phyloP scores from a whole-genome alignment of 306 rosid species.

The Macrotyloma uniflorum region DNA sequence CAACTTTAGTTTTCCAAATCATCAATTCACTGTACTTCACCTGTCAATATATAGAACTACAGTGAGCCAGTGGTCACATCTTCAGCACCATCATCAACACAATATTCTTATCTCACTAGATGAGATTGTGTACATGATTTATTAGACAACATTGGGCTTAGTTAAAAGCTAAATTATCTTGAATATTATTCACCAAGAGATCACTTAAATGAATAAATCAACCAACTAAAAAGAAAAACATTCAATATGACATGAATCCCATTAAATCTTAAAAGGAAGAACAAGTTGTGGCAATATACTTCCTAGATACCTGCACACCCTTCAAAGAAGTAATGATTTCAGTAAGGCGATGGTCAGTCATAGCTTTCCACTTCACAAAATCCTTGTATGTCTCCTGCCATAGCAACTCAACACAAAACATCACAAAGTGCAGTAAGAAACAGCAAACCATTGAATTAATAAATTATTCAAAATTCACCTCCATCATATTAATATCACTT shows the following conservation, averaged over 20 bases:
- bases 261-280: constrained; percentile 15
- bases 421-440: constrained; percentile 23
- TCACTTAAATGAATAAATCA: not conserved
- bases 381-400: constrained; percentile 62
- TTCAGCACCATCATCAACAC: not conserved
- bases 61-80: not conserved
- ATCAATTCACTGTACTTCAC: constrained; percentile 63
- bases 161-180: not conserved
- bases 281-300: not conserved
- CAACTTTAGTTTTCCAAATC: constrained; percentile 71
- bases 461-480: constrained; percentile 53
- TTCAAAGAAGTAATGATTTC: constrained; percentile 64
- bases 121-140: not conserved
- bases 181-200: not conserved
- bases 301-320: constrained; percentile 67
- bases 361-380: constrained; percentile 63
- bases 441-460: not conserved
- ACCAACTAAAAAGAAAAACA: not conserved
- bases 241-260: constrained; percentile 16
- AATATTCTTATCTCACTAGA: not conserved
- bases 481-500: constrained; percentile 46
- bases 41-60: constrained; percentile 48
- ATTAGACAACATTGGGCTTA: not conserved
- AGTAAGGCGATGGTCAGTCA: constrained; percentile 55
- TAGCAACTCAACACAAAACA: constrained; percentile 32